Base-by-base conservation (phyloP, 1,139 yeast species). In the Magnusiomyces tetraspermus region DNA sequence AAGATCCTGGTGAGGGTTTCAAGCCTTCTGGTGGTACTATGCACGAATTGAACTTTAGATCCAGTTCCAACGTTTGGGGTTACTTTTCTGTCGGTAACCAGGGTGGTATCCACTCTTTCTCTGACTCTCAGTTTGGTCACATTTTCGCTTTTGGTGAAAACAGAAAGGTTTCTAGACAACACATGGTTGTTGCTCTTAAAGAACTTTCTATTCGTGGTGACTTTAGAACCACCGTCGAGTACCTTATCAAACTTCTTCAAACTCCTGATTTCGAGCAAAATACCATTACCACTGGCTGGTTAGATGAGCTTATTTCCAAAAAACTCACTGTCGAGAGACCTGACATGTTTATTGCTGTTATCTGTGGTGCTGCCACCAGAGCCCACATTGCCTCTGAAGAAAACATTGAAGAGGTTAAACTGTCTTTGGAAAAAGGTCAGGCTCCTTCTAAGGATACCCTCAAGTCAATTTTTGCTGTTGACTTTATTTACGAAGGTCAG, bases 1-100 rank as follows among this genome's bases (percentile, higher is more conserved):
- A 92, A 73, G 98, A 92, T 72, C 98, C 98, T 42, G 95, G 96
- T 68, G 97, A 90, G 74, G 98, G 98, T 49, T 92, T 92, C 78
- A 92, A 92, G 71, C 98, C 98, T 55, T 87, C 96, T 50, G 95
- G 96, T 66, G 98, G 98, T 75, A 82, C 90, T 56, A 78, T 92
- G 72, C 96, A 89, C 63, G 98, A 92, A 69, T 80, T 92, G 68
- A 94, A 92, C 70, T 92, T 92, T 77, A 80, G 97, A 70, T 92
- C 98, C 2, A 85, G 95, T 43, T 88, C 97, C 22, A 92, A 92
- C 64, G 98, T 92, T 50, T 92, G 98, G 98, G 98, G 98, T 75
- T 92, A 92, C 71, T 92, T 92, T 79, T 87, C 96, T 17, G 97
- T 92, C 53, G 90, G 95, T 63, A 89, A 87, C 71, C 94, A 88